Conservation (phyloP, 169 alveolate species). For the Theileria annulata region DNA sequence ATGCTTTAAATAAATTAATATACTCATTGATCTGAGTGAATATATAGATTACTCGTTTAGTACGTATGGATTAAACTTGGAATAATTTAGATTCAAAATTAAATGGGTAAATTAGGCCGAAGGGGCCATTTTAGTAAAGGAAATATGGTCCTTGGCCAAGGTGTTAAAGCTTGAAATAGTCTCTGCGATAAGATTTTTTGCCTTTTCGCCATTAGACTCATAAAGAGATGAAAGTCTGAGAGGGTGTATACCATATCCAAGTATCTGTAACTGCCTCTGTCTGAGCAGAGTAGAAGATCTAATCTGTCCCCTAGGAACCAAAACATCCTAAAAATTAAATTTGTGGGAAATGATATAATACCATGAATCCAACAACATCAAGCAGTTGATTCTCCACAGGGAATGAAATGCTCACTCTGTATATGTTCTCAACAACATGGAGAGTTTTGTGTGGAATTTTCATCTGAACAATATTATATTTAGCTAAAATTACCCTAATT, state of each 20-base stretch:
- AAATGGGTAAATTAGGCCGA: background rate
- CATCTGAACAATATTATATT: constrained; percentile 18
- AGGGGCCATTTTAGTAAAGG: constrained; percentile 16
- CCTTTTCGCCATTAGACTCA: constrained; percentile 12
- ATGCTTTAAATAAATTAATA: background rate
- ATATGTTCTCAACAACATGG: constrained; percentile 54
- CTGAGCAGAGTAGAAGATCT: constrained; percentile 56
- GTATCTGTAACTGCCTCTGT: constrained; percentile 57
- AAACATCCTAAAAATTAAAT: constrained; percentile 31
- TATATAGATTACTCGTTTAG: background rate
- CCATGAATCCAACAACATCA: constrained; percentile 56
- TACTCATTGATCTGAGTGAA: background rate
- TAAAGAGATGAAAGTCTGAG: constrained; percentile 33
- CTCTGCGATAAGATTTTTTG: constrained; percentile 48
- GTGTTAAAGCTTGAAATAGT: constrained; percentile 45
- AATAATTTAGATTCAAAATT: background rate
- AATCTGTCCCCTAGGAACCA: constrained; percentile 50
- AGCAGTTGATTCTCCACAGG: constrained; percentile 57
- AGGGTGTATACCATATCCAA: constrained; percentile 55
- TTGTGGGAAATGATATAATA: background rate
- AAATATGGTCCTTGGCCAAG: constrained; percentile 47
- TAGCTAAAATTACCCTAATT: constrained; percentile 16
- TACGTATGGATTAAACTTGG: background rate
- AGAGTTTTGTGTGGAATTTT: constrained; percentile 67
- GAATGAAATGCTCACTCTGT: constrained; percentile 55